Evolutionary conservation across 768 basidiomycete species (phyloP).

Genomic region (Termitomyces sp.): DNA sequence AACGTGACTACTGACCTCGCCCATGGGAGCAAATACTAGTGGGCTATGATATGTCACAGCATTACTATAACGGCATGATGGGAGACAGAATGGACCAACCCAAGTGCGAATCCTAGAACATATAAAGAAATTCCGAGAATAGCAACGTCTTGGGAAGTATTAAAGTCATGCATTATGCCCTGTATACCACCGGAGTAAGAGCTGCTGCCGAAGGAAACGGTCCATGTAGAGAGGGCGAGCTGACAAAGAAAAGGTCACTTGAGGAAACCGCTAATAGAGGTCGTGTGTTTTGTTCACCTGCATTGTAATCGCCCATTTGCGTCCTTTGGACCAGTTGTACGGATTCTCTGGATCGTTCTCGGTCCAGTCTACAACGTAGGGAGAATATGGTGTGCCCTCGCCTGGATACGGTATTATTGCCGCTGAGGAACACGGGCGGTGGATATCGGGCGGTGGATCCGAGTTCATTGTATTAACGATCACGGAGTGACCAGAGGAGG

Average conservation of each 20-base stretch:
- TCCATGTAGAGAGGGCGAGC: constrained; percentile 49
- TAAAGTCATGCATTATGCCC: constrained; percentile 37
- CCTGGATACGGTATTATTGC: constrained; percentile 31
- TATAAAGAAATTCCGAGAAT: constrained; percentile 58
- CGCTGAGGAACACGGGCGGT: not conserved
- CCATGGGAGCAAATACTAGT: constrained; percentile 51
- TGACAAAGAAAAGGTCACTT: constrained; percentile 14
- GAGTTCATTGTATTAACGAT: not conserved
- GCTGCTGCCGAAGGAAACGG: constrained; percentile 56
- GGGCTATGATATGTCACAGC: constrained; percentile 29
- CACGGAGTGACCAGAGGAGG: constrained; percentile 4
- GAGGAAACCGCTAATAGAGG: not conserved
- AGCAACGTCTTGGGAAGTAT: constrained; percentile 44
- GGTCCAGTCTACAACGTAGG: constrained; percentile 52
- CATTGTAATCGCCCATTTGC: constrained; percentile 50
- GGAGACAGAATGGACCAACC: constrained; percentile 27
- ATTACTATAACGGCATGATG: not conserved
- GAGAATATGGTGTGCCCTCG: constrained; percentile 39
- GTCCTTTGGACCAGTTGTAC: constrained; percentile 43
- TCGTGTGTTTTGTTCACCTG: constrained; percentile 27
- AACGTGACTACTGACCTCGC: constrained; percentile 39
- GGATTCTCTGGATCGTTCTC: constrained; percentile 46
- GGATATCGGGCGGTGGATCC: constrained; percentile 1
- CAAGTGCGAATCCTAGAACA: constrained; percentile 57
- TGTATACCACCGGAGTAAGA: constrained; percentile 48